phyloP scores from a whole-genome alignment of 495 filamentous ascomycete genomes.

The Podospora anserina region DNA sequence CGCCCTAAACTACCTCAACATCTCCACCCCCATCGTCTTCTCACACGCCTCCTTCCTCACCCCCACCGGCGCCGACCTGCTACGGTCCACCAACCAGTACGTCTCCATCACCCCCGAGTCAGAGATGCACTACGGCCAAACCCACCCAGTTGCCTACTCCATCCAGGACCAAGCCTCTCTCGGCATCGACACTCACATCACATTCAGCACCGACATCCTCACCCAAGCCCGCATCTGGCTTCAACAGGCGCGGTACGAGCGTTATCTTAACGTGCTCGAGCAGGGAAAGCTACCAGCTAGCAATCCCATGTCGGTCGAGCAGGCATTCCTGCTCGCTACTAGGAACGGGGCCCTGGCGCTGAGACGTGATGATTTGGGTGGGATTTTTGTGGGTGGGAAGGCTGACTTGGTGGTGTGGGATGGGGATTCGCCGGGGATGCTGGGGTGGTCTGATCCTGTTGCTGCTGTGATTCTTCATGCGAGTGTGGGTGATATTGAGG shows the following conservation, averaged over 20 bases:
- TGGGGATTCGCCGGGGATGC: constrained; percentile 36
- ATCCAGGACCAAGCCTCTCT: constrained; percentile 44
- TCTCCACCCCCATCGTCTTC: constrained; percentile 37
- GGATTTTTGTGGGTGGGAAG: constrained; percentile 41
- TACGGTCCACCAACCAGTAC: constrained; percentile 36
- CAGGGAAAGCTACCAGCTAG: constrained; percentile 34
- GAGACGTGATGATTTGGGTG: constrained; percentile 42
- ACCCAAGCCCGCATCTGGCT: constrained; percentile 44
- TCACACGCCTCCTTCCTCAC: constrained; percentile 36
- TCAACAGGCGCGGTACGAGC: constrained; percentile 32
- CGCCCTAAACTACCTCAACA: constrained; percentile 31
- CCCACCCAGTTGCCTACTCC: constrained; percentile 29
- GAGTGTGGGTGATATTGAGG: constrained; percentile 43
- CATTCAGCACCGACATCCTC: constrained; percentile 20
- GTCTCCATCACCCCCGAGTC: constrained; percentile 43
- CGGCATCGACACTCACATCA: constrained; percentile 45
- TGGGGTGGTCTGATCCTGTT: constrained; percentile 48
- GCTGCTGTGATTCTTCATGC: constrained; percentile 50
- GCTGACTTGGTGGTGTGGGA: constrained; percentile 50
- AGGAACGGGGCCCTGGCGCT: constrained; percentile 45
- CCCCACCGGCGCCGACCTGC: constrained; percentile 22
- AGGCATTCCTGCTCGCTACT: constrained; percentile 48
- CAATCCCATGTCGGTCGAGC: constrained; percentile 37
- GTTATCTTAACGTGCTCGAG: constrained; percentile 33
- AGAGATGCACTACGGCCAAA: constrained; percentile 39